These are phyloP conservation scores for Xylariales sp. DNA, from an alignment of 2,329 filamentous ascomycete species.

Conservation along the genomic window DNA sequence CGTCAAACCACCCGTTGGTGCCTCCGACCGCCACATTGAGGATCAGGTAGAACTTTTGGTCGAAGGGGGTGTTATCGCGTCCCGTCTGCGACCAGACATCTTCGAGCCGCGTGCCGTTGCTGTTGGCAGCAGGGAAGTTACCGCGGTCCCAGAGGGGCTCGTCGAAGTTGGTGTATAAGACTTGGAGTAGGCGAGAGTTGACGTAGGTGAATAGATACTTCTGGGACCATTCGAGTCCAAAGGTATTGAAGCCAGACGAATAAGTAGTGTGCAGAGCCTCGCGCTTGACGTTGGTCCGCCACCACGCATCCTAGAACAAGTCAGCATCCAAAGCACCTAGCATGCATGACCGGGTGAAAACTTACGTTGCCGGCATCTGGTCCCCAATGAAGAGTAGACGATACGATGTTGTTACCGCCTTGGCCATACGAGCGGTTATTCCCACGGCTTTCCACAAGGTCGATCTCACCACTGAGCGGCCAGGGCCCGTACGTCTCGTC, in stretches of 20 bases:
- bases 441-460: constrained; percentile 82
- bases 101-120: constrained; percentile 72
- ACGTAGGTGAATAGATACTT: constrained; percentile 91
- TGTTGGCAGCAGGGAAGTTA: constrained; percentile 70
- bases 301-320: constrained; percentile 73
- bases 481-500: constrained; percentile 78
- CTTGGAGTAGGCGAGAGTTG: constrained; percentile 82
- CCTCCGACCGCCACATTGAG: constrained; percentile 80
- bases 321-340: constrained; percentile 5
- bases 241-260: constrained; percentile 76
- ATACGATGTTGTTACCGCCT: constrained; percentile 84
- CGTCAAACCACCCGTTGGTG: constrained; percentile 86
- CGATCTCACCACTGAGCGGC: constrained; percentile 85
- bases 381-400: constrained; percentile 85
- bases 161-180: constrained; percentile 81
- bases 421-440: constrained; percentile 82
- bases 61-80: constrained; percentile 75
- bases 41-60: constrained; percentile 80
- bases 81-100: constrained; percentile 74
- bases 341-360: not conserved
- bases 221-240: constrained; percentile 86
- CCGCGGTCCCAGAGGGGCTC: constrained; percentile 75
- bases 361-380: constrained; percentile 69
- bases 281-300: constrained; percentile 83
- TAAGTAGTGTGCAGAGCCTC: constrained; percentile 80